Conservation (phyloP, 2,329 filamentous ascomycete genomes). For the Keithomyces neogunnii region DNA sequence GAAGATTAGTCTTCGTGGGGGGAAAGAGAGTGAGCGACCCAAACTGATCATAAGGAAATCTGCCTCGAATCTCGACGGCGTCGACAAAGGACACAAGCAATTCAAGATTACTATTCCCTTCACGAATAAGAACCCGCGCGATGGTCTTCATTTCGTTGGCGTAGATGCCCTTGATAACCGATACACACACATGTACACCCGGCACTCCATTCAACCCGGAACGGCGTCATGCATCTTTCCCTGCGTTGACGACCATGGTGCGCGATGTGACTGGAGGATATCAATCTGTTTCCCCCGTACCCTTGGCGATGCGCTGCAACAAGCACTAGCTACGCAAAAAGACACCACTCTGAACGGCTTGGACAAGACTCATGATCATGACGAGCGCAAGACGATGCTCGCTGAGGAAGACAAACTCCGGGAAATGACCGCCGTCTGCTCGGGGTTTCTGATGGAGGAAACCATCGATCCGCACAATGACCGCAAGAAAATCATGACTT, state of each 20-base stretch:
- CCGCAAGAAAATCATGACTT: slow-evolving; percentile 80
- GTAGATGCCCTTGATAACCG: slow-evolving; percentile 69
- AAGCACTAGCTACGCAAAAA: slow-evolving; percentile 34
- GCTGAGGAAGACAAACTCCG: slow-evolving; percentile 75
- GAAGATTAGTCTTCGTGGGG: slow-evolving; percentile 31
- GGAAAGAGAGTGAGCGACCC: slow-evolving; percentile 30
- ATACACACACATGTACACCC: slow-evolving; percentile 88
- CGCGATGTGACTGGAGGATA: slow-evolving; percentile 79
- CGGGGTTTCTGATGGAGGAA: slow-evolving; percentile 82
- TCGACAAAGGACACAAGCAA: slow-evolving; percentile 34
- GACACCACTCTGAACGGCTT: slow-evolving; percentile 21
- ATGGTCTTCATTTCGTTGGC: slow-evolving; percentile 88
- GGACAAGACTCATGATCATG: slow-evolving; percentile 30
- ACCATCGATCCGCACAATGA: slow-evolving; percentile 67
- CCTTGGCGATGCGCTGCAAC: slow-evolving; percentile 64
- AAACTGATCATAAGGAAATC: slow-evolving; percentile 38
- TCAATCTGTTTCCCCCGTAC: slow-evolving; percentile 81
- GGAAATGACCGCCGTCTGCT: slow-evolving; percentile 86
- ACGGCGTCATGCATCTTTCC: slow-evolving; percentile 83
- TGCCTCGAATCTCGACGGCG: slow-evolving; percentile 20
- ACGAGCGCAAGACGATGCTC: slow-evolving; percentile 34
- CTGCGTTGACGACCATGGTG: slow-evolving; percentile 78
- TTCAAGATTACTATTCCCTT: slow-evolving; percentile 63
- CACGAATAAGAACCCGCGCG: slow-evolving; percentile 62
- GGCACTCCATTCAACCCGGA: slow-evolving; percentile 69